Conservation (phyloP, 345 rosid species). For the Populus alba region DNA sequence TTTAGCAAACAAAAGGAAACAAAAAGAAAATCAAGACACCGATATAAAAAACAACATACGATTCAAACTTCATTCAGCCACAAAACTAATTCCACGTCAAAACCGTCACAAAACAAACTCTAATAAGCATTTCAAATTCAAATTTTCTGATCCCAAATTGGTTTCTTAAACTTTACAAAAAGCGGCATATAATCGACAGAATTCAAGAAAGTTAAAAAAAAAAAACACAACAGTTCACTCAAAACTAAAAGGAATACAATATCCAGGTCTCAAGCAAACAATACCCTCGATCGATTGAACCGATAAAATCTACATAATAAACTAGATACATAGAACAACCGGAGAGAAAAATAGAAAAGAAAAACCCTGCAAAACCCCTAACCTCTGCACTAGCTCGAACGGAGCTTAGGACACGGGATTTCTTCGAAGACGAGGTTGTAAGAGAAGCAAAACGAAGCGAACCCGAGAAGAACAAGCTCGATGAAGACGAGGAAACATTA, state of each 20-base stretch:
- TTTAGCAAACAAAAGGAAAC: neutral
- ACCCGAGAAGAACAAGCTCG: constrained; percentile 35
- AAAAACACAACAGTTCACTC: neutral
- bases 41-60: neutral
- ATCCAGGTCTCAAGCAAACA: neutral
- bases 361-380: constrained; percentile 3
- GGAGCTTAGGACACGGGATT: constrained; percentile 30
- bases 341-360: neutral
- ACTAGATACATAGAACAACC: neutral
- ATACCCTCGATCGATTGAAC: neutral
- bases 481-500: constrained; percentile 30
- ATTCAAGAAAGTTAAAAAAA: neutral
- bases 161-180: neutral
- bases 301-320: neutral
- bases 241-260: neutral
- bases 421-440: constrained; percentile 30
- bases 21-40: neutral
- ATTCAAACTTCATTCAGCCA: neutral
- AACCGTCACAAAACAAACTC: neutral
- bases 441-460: constrained; percentile 35
- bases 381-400: constrained; percentile 77
- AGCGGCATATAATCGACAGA: neutral
- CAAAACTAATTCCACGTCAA: neutral
- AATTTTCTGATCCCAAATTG: neutral
- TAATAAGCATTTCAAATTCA: neutral